Base-by-base conservation (phyloP, 225 moss, liverwort and hornwort species). In the Polytrichum formosum region DNA sequence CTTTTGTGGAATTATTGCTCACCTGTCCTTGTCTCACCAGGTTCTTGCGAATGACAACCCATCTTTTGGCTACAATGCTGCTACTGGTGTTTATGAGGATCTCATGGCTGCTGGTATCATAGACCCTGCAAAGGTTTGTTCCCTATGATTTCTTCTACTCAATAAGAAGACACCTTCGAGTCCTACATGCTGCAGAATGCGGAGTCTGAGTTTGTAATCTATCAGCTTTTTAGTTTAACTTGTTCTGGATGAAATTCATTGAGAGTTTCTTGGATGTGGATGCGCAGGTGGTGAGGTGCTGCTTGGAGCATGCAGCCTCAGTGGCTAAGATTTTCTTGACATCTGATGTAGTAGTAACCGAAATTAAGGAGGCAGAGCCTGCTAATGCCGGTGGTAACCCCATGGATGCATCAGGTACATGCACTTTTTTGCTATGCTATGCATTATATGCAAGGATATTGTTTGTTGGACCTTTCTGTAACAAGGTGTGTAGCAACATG, bases 271-370 rank as follows among this genome's bases (percentile, higher is more conserved):
- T 58, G 58, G 58, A 23, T 20, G 54, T 58, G 58, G 58, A 6
- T 58, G 58, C 21, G 74, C 84, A 91, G 91, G 96, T 97, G 37
- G 98, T 94, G 25, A 88, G 94, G 76, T 98, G 98, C 72, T 98
- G 98, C 84, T 73, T 98, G 80, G 98, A 98, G 83, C 94, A 98
- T 70, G 98, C 98, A 9, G 91, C 90, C 46, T 98, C 92, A 8
- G 98, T 98, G 28, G 94, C 98, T 2, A 98, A 98, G 87, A 90
- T 76, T 10, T 98, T 98, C 76, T 81, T 98, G 77, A 94, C 94
- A 4, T 98, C 98, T 13, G 98, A 98, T 83, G 94, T 92, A 6
- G 92, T 98, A 6, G 98, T 98, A 7, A 92, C 92, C 62, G 98
- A 98, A 72, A 98, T 98, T 77, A 98, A 91, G 77, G 94, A 94